Conservation (phyloP, 352 stramenopile species). For the Phytopythium cucurbitacearum region DNA sequence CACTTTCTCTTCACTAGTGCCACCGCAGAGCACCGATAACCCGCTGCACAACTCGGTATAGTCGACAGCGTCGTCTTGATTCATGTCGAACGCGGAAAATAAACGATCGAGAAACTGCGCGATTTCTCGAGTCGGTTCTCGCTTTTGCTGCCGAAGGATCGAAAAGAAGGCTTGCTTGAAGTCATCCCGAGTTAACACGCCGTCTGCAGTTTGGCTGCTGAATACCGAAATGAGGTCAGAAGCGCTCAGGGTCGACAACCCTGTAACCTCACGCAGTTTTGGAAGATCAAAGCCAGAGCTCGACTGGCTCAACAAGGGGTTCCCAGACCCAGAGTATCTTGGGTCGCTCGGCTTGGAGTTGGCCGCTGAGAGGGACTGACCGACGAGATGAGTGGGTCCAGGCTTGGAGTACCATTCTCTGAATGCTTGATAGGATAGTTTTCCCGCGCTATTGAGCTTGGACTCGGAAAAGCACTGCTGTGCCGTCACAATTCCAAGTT, state of each 20-base stretch:
- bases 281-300: neutral
- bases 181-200: constrained; percentile 43
- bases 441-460: constrained; percentile 48
- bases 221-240: constrained; percentile 64
- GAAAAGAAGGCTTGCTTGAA: constrained; percentile 69
- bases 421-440: constrained; percentile 74
- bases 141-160: constrained; percentile 59
- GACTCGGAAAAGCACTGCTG: constrained; percentile 77
- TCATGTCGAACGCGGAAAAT: constrained; percentile 75
- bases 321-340: no score
- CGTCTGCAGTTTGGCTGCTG: constrained; percentile 13
- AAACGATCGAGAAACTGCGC: constrained; percentile 60
- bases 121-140: constrained; percentile 42
- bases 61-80: constrained; percentile 65
- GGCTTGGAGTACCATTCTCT: constrained; percentile 75
- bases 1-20: constrained; percentile 73
- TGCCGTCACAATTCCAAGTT: constrained; percentile 65
- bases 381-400: constrained; percentile 38
- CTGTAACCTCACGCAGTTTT: constrained; percentile 48
- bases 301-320: no score
- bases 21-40: constrained; percentile 72
- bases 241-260: constrained; percentile 40
- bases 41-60: constrained; percentile 76
- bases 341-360: no score
- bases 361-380: constrained; percentile 1